phyloP scores from a whole-genome alignment of 2,329 filamentous ascomycete genomes.

The Alternaria brassicae region DNA sequence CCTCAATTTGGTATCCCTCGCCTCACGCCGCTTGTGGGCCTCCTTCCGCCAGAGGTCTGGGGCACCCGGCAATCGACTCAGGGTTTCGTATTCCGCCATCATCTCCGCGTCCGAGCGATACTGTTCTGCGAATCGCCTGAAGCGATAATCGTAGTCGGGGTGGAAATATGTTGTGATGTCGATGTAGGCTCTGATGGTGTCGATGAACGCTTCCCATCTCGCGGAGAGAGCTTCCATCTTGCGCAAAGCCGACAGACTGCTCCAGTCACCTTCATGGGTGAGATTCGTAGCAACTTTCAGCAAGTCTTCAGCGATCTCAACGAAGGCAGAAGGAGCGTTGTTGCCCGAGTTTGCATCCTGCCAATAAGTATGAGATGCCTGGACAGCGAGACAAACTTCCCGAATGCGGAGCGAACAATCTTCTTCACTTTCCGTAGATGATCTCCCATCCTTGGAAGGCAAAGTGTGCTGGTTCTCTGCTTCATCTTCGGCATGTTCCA shows the following conservation, averaged over 20 bases:
- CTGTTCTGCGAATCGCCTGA: background rate
- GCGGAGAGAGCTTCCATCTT: background rate
- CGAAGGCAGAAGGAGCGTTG: background rate
- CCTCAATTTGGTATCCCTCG: background rate
- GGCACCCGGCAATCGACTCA: background rate
- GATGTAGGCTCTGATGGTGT: background rate
- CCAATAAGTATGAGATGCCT: background rate
- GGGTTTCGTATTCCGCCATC: background rate
- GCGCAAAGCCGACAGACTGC: background rate
- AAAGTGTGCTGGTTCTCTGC: too few species aligned
- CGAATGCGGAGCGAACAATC: background rate
- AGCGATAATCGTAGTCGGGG: background rate
- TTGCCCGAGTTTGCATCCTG: background rate
- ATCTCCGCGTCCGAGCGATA: background rate
- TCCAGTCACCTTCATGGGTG: background rate
- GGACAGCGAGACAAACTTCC: background rate
- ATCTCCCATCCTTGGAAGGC: too few species aligned
- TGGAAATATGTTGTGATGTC: background rate
- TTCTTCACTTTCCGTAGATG: too few species aligned
- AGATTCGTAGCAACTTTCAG: background rate
- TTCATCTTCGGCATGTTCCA: background rate
- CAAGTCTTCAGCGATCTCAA: background rate
- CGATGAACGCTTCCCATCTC: background rate
- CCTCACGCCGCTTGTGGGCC: background rate
- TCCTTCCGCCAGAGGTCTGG: background rate